Percentiles rank a stretch among this genome's conserved stretches.
These are phyloP conservation scores for Kwoniella shivajii DNA, from an alignment of 1,284 basidiomycete genomes.

Conservation along the genomic window DNA sequence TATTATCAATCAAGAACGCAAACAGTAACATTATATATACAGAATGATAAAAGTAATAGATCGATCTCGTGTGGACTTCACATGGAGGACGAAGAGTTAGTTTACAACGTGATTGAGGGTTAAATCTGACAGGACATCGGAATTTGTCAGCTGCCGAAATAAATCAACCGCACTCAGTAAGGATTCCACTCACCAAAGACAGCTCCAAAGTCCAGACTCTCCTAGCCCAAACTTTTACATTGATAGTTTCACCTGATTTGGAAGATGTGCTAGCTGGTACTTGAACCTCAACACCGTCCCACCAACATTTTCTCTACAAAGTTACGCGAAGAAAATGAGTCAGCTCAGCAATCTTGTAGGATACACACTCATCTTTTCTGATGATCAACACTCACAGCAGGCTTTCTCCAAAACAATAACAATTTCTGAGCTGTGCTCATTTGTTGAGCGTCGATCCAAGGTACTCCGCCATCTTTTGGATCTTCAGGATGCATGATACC, in stretches of 20 bases:
- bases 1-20: no score
- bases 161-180: no score
- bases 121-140: no score
- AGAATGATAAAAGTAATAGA: no score
- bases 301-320: slow-evolving; percentile 94
- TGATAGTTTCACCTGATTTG: slow-evolving; percentile 59
- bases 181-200: slow-evolving; percentile 70
- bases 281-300: slow-evolving; percentile 94
- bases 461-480: slow-evolving; percentile 27
- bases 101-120: no score
- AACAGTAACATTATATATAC: no score
- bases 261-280: slow-evolving; percentile 57
- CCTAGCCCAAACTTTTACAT: slow-evolving; percentile 90
- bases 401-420: slow-evolving; percentile 97
- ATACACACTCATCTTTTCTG: no score
- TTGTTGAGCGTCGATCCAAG: slow-evolving; percentile 76
- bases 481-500: slow-evolving; percentile 72
- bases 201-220: slow-evolving; percentile 99
- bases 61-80: no score
- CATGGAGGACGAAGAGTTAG: no score
- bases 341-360: no score
- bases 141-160: no score
- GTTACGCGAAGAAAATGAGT: no score
- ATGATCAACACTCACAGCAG: slow-evolving; percentile 89
- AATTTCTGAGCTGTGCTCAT: slow-evolving; percentile 98